phyloP scores from a whole-genome alignment of 2,329 filamentous ascomycete genomes.

The Knufia fluminis region DNA sequence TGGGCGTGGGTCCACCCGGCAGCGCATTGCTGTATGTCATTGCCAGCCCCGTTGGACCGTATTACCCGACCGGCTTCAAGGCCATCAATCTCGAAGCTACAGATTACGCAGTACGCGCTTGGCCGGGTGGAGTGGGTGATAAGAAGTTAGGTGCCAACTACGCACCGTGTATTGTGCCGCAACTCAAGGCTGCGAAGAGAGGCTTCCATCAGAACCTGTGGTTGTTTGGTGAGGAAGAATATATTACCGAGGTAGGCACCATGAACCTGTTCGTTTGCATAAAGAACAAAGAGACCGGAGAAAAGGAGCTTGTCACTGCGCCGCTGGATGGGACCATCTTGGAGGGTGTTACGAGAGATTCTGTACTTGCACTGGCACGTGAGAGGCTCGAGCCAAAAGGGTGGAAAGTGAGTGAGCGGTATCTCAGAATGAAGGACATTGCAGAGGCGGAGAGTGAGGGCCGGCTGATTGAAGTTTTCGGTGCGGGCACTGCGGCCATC shows the following conservation, averaged over 20 bases:
- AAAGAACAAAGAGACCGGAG: constrained; percentile 74
- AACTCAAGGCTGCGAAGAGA: constrained; percentile 78
- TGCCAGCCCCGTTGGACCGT: constrained; percentile 90
- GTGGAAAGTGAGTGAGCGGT: constrained; percentile 80
- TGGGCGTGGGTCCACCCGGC: constrained; percentile 85
- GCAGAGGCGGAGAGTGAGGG: constrained; percentile 74
- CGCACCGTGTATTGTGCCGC: constrained; percentile 95
- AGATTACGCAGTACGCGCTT: constrained; percentile 90
- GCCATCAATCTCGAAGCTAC: constrained; percentile 91
- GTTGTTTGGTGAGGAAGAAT: constrained; percentile 93
- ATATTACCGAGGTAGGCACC: constrained; percentile 91
- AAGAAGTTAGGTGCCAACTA: constrained; percentile 99
- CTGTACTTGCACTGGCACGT: constrained; percentile 72
- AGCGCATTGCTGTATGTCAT: constrained; percentile 91
- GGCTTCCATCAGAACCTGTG: constrained; percentile 98
- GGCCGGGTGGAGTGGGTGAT: constrained; percentile 95
- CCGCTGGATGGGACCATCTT: constrained; percentile 94
- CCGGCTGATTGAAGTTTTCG: constrained; percentile 84
- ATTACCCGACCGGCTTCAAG: constrained; percentile 98
- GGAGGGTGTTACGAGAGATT: constrained; percentile 89
- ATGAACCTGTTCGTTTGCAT: constrained; percentile 96
- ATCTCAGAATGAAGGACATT: constrained; percentile 84
- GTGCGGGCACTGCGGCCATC: constrained; percentile 85
- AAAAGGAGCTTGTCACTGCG: constrained; percentile 89
- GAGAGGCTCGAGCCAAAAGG: constrained; percentile 77